These are phyloP conservation scores for Coniochaeta sp. DNA, from an alignment of 2,329 filamentous ascomycete genomes.

Conservation along the genomic window DNA sequence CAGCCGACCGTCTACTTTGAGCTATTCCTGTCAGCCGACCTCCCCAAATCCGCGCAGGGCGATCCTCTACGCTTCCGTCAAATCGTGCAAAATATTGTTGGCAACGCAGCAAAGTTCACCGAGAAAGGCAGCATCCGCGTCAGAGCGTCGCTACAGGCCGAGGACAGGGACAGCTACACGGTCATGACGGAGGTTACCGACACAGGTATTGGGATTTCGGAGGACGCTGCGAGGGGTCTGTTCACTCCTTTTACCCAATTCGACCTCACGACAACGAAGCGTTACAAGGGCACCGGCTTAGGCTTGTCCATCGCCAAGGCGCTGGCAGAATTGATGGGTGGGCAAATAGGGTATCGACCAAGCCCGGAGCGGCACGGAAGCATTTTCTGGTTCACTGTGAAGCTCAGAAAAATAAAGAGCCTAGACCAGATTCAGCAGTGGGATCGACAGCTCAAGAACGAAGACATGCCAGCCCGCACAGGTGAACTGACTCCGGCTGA, in stretches of 20 bases:
- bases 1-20: constrained; percentile 38
- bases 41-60: constrained; percentile 42
- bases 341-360: constrained; percentile 29
- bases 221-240: constrained; percentile 40
- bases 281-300: constrained; percentile 73
- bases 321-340: constrained; percentile 67
- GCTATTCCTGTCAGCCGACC: constrained; percentile 31
- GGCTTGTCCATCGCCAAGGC: constrained; percentile 78
- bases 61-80: constrained; percentile 55
- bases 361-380: constrained; percentile 40
- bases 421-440: constrained; percentile 18
- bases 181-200: constrained; percentile 61
- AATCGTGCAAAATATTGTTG: constrained; percentile 53
- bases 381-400: constrained; percentile 43
- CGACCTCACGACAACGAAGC: constrained; percentile 68
- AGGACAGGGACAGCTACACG: constrained; percentile 32
- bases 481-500: not conserved
- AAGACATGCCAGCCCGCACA: not conserved
- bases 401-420: constrained; percentile 28
- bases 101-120: constrained; percentile 57
- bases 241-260: constrained; percentile 79
- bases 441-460: constrained; percentile 11
- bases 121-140: constrained; percentile 44
- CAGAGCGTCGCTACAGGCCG: constrained; percentile 26
- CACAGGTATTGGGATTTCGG: constrained; percentile 74